Conservation (phyloP, 164 flowering plant genomes). For the Brasenia schreberi region DNA sequence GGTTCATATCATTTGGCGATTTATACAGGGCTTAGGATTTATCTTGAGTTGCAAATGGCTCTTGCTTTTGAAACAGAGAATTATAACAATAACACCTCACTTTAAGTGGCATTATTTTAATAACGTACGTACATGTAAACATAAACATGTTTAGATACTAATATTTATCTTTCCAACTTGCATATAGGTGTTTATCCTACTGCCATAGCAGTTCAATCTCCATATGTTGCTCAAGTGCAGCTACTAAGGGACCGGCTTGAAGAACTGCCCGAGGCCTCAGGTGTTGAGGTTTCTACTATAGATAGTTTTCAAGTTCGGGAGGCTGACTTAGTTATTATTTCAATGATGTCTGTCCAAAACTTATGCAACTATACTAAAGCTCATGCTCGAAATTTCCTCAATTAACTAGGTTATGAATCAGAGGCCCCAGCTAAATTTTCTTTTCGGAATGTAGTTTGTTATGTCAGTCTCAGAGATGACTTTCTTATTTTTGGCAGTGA, state of each 20-base stretch:
- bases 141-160: too few relatives aligned
- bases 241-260: slow-evolving; percentile 76
- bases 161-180: background rate
- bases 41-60: background rate
- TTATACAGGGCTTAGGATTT: background rate
- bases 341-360: slow-evolving; percentile 32
- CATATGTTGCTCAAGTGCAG: slow-evolving; percentile 96
- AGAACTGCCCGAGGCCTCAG: slow-evolving; percentile 51
- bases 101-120: too few relatives aligned
- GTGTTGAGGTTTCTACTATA: slow-evolving; percentile 83
- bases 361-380: too few relatives aligned
- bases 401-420: too few relatives aligned
- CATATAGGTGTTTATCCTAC: slow-evolving; percentile 62
- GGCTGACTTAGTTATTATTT: slow-evolving; percentile 92
- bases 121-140: too few relatives aligned
- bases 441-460: too few relatives aligned
- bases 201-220: slow-evolving; percentile 81
- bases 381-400: too few relatives aligned
- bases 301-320: slow-evolving; percentile 97
- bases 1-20: slow-evolving; percentile 24
- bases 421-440: too few relatives aligned
- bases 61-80: too few relatives aligned
- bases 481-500: too few relatives aligned
- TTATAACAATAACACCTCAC: too few relatives aligned
- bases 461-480: too few relatives aligned